Base-by-base conservation (phyloP, 441 rosid genomes). In the Populus hybrid region DNA sequence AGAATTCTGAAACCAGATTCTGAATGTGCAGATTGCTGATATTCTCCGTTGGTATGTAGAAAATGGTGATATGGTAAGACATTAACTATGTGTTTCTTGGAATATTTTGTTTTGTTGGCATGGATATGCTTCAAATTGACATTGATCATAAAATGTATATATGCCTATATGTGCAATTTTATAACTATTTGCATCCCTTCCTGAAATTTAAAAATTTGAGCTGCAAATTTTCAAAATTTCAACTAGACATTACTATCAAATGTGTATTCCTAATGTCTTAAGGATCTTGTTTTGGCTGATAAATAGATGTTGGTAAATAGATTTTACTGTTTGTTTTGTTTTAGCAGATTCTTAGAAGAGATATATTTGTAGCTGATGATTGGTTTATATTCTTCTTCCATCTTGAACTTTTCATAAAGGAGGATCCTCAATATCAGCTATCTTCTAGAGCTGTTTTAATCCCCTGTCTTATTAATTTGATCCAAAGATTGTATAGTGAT, bases 1-100 rank as follows among this genome's bases (percentile, higher is more conserved):
- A 35, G 57, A 20, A n/a, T 30, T 72, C 76, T 84, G 71, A 83
- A 21, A 67, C 63, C 30, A 67, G 26, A 24, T 72, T 76, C 75
- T 71, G 53, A 30, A 71, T 87, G 38, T 82, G 89, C 97, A 95
- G 99, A 86, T 95, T 82, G 95, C 88, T 77, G 92, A 91, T 78
- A 87, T 82, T 75, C 94, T 95, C 28, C 98, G 91, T 78, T 92
- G 89, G 92, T 95, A 95, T 82, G 92, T 90, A 57, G 83, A 83
- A 80, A 89, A 89, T 85, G 97, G 93, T 79, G 98, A 95, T 85
- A 95, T 84, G 90, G 99, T 95, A 79, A 90, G 90, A 81, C 35
- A 81, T 79, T 66, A 24, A 72, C 70, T 50, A 20, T 70, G 26
- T 81, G 53, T 61, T 34, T 16, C n/a, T 21, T 78, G 35, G 67